Percentiles rank a stretch among this genome's conserved stretches.
Conservation (phyloP, 345 rosid species). For the Sonneratia alba region DNA sequence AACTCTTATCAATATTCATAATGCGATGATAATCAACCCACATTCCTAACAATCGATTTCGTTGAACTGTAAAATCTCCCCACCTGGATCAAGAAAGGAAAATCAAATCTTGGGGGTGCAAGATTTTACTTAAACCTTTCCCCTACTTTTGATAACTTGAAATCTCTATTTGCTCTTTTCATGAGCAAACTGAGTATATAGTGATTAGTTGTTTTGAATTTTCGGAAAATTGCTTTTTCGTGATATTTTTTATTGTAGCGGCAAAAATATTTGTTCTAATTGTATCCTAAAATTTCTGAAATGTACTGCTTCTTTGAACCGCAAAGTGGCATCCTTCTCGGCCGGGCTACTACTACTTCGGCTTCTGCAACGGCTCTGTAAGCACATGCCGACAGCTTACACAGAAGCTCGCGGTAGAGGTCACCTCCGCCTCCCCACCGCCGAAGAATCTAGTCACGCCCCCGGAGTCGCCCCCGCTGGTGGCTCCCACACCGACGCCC, state of each 20-base stretch:
- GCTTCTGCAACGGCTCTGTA: conserved; percentile 61
- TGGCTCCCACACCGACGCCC: conserved; percentile 41
- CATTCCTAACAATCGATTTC: too few relatives aligned
- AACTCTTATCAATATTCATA: too few relatives aligned
- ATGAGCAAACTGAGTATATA: too few relatives aligned
- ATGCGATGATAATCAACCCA: too few relatives aligned
- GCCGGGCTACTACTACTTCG: conserved; percentile 75
- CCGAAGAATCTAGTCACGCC: conserved; percentile 17
- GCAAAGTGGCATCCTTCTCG: conserved; percentile 87
- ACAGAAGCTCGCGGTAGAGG: conserved; percentile 57
- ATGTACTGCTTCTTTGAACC: neutral
- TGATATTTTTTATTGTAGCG: neutral
- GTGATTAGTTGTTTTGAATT: neutral
- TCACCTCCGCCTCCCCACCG: conserved; percentile 18
- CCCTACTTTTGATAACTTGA: too few relatives aligned
- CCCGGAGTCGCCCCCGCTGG: neutral
- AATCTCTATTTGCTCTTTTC: too few relatives aligned
- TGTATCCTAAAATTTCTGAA: neutral
- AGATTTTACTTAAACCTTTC: too few relatives aligned
- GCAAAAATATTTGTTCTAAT: too few relatives aligned
- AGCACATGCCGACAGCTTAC: conserved; percentile 39
- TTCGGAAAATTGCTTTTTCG: neutral
- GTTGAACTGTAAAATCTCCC: too few relatives aligned
- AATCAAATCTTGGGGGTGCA: too few relatives aligned
- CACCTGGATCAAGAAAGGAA: too few relatives aligned